A percentile compares a stretch with the other conserved stretches of the same genome.
phyloP scores from a whole-genome alignment of 352 stramenopile species.

The Globisporangium splendens region DNA sequence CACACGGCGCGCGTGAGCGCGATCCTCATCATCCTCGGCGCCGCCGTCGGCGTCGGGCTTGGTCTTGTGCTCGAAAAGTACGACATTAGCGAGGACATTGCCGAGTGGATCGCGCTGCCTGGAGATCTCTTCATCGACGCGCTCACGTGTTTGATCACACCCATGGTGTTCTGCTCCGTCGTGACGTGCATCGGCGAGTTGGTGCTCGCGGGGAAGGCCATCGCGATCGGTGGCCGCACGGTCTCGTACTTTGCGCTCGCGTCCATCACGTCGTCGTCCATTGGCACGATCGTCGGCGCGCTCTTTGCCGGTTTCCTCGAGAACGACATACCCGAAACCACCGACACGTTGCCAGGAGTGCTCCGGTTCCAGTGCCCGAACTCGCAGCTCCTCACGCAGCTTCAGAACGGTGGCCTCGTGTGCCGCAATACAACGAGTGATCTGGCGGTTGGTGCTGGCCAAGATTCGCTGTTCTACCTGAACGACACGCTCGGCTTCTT shows the following conservation, averaged over 20 bases:
- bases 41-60: constrained; percentile 20
- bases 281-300: constrained; percentile 28
- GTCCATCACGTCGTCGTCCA: constrained; percentile 25
- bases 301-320: constrained; percentile 27
- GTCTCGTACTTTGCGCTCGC: constrained; percentile 22
- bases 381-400: constrained; percentile 34
- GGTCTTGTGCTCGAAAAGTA: constrained; percentile 23
- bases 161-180: constrained; percentile 40
- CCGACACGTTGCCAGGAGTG: constrained; percentile 14
- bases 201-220: constrained; percentile 30
- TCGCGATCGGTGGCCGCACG: constrained; percentile 30
- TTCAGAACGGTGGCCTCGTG: constrained; percentile 27
- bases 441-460: constrained; percentile 23
- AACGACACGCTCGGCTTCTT: constrained; percentile 56
- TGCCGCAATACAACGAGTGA: constrained; percentile 18
- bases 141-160: constrained; percentile 46
- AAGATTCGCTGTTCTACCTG: constrained; percentile 40
- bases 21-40: constrained; percentile 18
- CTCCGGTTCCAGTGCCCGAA: constrained; percentile 49
- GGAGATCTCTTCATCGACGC: constrained; percentile 36
- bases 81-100: constrained; percentile 14
- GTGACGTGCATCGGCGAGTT: constrained; percentile 29
- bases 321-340: neutral
- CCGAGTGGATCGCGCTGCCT: constrained; percentile 28
- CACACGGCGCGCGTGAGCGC: constrained; percentile 16